These are phyloP conservation scores for Aspergillus sp. DNA, from an alignment of 2,329 filamentous ascomycete species.

Conservation along the genomic window DNA sequence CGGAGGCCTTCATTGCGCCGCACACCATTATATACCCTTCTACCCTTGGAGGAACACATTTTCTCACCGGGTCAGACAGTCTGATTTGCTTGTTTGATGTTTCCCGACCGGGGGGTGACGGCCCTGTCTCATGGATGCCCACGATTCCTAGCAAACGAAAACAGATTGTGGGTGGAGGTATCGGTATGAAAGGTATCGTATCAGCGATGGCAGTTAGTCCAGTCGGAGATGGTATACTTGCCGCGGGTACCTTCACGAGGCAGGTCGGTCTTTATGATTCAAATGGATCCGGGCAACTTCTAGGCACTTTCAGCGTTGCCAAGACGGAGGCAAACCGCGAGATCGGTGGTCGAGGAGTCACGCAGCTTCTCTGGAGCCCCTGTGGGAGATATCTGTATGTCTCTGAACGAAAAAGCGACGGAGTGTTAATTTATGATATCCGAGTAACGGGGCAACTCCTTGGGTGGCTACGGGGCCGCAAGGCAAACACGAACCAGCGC, in stretches of 20 bases:
- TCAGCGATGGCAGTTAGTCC: slow-evolving; percentile 45
- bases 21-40: slow-evolving; percentile 49
- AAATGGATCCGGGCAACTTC: slow-evolving; percentile 42
- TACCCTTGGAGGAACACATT: slow-evolving; percentile 41
- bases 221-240: slow-evolving; percentile 42
- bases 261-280: slow-evolving; percentile 50
- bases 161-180: slow-evolving; percentile 39
- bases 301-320: slow-evolving; percentile 46
- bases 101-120: slow-evolving; percentile 37
- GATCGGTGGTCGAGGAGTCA: slow-evolving; percentile 48
- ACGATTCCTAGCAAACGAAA: slow-evolving; percentile 46
- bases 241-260: slow-evolving; percentile 53
- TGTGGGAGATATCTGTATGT: slow-evolving; percentile 54
- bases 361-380: slow-evolving; percentile 51
- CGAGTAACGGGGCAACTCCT: slow-evolving; percentile 48
- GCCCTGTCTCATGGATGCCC: slow-evolving; percentile 39
- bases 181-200: slow-evolving; percentile 51
- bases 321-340: slow-evolving; percentile 31
- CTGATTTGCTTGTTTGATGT: slow-evolving; percentile 52
- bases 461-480: slow-evolving; percentile 43
- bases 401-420: slow-evolving; percentile 51
- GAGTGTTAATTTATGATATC: slow-evolving; percentile 53
- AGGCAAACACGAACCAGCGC: slow-evolving; percentile 48
- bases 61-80: slow-evolving; percentile 52
- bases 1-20: slow-evolving; percentile 51